phyloP scores from a whole-genome alignment of 1,139 yeast genomes.

The Arxiozyma telluris region DNA sequence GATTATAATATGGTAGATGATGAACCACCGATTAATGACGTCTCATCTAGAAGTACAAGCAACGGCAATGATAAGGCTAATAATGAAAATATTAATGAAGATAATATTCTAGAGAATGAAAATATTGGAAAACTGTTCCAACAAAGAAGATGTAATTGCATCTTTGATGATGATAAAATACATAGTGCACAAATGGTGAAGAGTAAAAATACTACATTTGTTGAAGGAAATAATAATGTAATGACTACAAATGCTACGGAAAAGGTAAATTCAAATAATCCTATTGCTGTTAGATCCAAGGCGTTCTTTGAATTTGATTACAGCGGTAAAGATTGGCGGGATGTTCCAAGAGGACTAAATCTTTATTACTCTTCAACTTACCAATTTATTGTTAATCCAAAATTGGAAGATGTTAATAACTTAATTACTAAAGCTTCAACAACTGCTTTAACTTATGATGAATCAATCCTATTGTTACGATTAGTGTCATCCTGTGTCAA shows the following conservation, averaged over 20 bases:
- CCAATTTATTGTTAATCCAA: constrained; percentile 15
- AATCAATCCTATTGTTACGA: constrained; percentile 14
- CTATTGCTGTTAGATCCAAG: constrained; percentile 34
- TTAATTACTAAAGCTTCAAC: constrained; percentile 31
- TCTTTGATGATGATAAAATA: constrained; percentile 32
- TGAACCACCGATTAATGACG: constrained; percentile 2
- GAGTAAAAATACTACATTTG: constrained; percentile 11
- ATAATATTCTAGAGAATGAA: constrained; percentile 12
- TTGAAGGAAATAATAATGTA: background rate
- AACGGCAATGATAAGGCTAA: background rate
- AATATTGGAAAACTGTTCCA: constrained; percentile 13
- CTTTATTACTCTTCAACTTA: constrained; percentile 27
- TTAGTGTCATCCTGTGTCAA: constrained; percentile 48
- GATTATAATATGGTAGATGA: constrained; percentile 23
- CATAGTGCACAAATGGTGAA: constrained; percentile 20
- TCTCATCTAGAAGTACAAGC: constrained; percentile 6
- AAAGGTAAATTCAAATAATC: constrained; percentile 6
- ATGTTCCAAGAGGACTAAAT: constrained; percentile 53
- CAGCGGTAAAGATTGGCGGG: constrained; percentile 61
- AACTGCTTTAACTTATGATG: constrained; percentile 35
- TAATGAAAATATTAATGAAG: background rate
- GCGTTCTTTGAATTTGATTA: constrained; percentile 42
- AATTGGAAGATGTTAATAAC: constrained; percentile 9
- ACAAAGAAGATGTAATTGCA: constrained; percentile 32
- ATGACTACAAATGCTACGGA: background rate